Evolutionary conservation across 176 grass and related monocot species (phyloP).

Genomic region (Bromus sterilis): DNA sequence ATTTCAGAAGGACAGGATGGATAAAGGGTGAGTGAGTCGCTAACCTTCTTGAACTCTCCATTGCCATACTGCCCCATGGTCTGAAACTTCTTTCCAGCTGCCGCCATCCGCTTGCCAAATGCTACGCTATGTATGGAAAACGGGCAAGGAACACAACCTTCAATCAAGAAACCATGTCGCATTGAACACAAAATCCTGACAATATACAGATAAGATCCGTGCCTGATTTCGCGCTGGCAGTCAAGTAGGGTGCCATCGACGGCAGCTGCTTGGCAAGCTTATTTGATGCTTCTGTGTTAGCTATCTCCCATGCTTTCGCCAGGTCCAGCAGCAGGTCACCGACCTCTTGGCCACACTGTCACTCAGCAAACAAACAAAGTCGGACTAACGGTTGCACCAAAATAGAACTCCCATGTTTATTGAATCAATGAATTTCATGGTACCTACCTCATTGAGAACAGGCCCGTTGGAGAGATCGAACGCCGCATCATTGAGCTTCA

Average conservation of each 20-base stretch:
- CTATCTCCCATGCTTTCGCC: slow-evolving; percentile 63
- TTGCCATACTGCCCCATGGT: slow-evolving; percentile 63
- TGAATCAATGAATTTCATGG: neutral
- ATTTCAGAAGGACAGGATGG: neutral
- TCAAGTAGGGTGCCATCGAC: slow-evolving; percentile 49
- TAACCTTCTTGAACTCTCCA: slow-evolving; percentile 70
- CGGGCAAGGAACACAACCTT: neutral
- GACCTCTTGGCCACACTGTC: slow-evolving; percentile 69
- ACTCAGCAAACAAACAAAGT: neutral
- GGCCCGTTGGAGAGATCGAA: slow-evolving; percentile 94
- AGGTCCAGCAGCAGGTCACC: slow-evolving; percentile 77
- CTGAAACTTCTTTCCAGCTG: slow-evolving; percentile 74
- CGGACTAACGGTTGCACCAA: neutral
- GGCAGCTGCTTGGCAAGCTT: slow-evolving; percentile 58
- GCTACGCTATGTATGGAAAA: slow-evolving; percentile 63
- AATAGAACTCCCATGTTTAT: neutral
- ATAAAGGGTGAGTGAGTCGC: neutral
- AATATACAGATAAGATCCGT: slow-evolving; percentile 13
- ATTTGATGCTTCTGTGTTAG: slow-evolving; percentile 63
- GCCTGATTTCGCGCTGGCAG: slow-evolving; percentile 68
- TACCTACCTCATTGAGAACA: slow-evolving; percentile 62
- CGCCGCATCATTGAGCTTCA: slow-evolving; percentile 85
- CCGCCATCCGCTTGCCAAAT: slow-evolving; percentile 76
- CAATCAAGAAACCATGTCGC: slow-evolving; percentile 5
- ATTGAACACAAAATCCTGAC: neutral